phyloP scores from a whole-genome alignment of 345 rosid genomes.

The Eucalyptus guilfoylei region DNA sequence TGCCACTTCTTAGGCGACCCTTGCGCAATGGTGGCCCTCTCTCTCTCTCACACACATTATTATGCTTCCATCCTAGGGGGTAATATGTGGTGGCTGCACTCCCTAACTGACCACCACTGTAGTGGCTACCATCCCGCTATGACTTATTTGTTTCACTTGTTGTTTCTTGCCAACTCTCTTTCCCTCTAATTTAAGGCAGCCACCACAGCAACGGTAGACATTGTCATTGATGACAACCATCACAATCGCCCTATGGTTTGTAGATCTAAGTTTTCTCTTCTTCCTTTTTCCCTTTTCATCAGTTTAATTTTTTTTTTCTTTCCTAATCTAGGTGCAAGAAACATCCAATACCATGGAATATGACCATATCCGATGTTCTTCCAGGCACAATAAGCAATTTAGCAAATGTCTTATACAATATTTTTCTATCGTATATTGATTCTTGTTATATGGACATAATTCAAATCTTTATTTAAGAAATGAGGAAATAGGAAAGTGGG shows the following conservation, averaged over 20 bases:
- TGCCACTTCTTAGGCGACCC: neutral
- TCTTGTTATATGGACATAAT: neutral
- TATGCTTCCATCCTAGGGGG: neutral
- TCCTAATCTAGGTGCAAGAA: neutral
- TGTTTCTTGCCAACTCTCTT: neutral
- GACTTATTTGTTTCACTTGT: neutral
- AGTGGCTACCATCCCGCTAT: neutral
- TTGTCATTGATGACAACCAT: neutral
- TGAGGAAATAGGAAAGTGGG: neutral
- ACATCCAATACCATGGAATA: neutral
- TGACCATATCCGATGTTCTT: neutral
- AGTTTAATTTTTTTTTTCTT: neutral
- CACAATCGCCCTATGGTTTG: fast-evolving
- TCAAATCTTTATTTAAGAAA: neutral
- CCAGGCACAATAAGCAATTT: neutral
- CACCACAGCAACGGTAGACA: neutral
- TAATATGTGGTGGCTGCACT: neutral
- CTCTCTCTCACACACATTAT: neutral
- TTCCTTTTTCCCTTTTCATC: neutral
- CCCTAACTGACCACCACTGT: neutral
- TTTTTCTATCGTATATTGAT: neutral
- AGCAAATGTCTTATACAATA: neutral
- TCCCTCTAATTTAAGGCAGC: neutral
- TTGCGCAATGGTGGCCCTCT: neutral
- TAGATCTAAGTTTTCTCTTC: neutral